Evolutionary conservation across 2,329 filamentous ascomycete genomes (phyloP), one percentile per base, ranked within the genome.

Genomic region (Scedosporium apiospermum): DNA sequence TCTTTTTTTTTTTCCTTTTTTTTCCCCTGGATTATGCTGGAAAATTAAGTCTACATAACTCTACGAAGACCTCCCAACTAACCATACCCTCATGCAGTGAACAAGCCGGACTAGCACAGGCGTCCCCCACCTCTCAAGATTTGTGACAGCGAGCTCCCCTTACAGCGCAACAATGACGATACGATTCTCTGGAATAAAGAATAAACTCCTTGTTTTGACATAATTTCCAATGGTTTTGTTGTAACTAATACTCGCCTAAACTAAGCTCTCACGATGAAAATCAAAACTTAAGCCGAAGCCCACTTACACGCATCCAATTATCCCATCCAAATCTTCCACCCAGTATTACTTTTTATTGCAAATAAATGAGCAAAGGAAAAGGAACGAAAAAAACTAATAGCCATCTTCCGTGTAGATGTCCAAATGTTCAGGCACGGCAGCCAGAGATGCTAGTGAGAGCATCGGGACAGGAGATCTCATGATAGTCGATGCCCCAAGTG

Each of bases 401-500:
- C 14, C 18, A 23, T 57, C 53, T 12, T 23, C 18, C 12, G 16
- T 30, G 18, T 49, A 49, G 14, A 49, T 6, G n/a, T 7, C n/a
- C 16, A 34, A 26, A 7, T 9, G 9, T 18, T 27, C 42, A 62
- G 14, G 49, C 30, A 42, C 30, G 27, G 46, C 59, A 63, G 21
- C 60, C 63, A 7, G 62, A 61, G 9, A 57, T 58, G 21, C 44
- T 55, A 16, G 63, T 58, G 7, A 62, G 59, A 14, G 34, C 9
- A 6, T 46, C 51, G 10, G 62, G 62, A 38, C 62, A 64, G 4
- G 49, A 6, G 34, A 64, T 60, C 18, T 46, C 30, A 9, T 59
- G 18, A 30, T 59, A 64, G 16, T 57, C 51, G 34, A 64, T n/a
- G 16, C 38, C 51, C 59, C 59, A 61, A 18, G 14, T 38, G 59